Percentiles rank a stretch among this genome's conserved stretches.
phyloP scores from a whole-genome alignment of 2,329 filamentous ascomycete genomes.

The Colletotrichum cereale region DNA sequence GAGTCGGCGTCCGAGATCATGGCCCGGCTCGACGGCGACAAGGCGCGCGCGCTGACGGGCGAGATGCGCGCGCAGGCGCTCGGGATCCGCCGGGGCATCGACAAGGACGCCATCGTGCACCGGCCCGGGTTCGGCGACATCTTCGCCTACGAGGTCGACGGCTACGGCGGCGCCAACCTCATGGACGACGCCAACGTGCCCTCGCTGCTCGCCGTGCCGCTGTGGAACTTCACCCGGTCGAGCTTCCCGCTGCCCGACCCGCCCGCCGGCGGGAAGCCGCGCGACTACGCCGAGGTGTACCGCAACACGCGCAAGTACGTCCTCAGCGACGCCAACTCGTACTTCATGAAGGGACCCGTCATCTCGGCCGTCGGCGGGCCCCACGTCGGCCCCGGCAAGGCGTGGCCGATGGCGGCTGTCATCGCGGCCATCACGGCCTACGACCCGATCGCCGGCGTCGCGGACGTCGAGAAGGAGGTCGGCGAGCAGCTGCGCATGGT shows the following conservation, averaged over 20 bases:
- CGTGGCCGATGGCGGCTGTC: slow-evolving; percentile 69
- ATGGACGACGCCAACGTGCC: slow-evolving; percentile 83
- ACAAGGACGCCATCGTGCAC: slow-evolving; percentile 75
- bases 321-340: slow-evolving; percentile 81
- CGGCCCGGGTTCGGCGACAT: slow-evolving; percentile 69
- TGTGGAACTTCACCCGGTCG: slow-evolving; percentile 65
- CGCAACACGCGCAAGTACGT: slow-evolving; percentile 85
- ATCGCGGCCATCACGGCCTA: slow-evolving; percentile 64
- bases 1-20: slow-evolving; percentile 61
- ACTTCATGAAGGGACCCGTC: slow-evolving; percentile 75
- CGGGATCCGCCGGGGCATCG: slow-evolving; percentile 76
- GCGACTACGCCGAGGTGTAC: slow-evolving; percentile 74
- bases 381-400: slow-evolving; percentile 71
- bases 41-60: slow-evolving; percentile 57
- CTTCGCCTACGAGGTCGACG: slow-evolving; percentile 83
- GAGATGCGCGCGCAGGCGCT: slow-evolving; percentile 70
- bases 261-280: slow-evolving; percentile 47
- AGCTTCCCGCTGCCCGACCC: slow-evolving; percentile 25
- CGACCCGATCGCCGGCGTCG: slow-evolving; percentile 43
- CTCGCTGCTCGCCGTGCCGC: slow-evolving; percentile 73
- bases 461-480: slow-evolving; percentile 51
- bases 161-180: slow-evolving; percentile 73
- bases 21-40: slow-evolving; percentile 57
- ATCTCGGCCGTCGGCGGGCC: slow-evolving; percentile 81
- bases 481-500: slow-evolving; percentile 52